Percentiles rank a stretch among this genome's conserved stretches.
Conservation (phyloP, 1,284 basidiomycete genomes). For the Athelia psychrophila region DNA sequence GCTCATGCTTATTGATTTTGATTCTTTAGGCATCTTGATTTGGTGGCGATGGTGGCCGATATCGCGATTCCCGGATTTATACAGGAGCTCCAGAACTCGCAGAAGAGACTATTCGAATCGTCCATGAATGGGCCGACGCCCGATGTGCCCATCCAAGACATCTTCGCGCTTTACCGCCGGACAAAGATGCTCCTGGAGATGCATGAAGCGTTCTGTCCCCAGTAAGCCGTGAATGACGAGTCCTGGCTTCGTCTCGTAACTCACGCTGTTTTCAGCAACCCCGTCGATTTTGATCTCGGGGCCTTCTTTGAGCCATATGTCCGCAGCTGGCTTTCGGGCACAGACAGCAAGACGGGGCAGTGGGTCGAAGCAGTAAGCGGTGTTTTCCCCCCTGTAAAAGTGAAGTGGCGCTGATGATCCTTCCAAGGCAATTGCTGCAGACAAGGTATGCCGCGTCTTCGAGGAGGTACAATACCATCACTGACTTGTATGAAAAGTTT, state of each 20-base stretch:
- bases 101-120: constrained; percentile 70
- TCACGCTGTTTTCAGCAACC: constrained; percentile 16
- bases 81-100: constrained; percentile 70
- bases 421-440: constrained; percentile 76
- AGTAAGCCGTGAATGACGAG: no score
- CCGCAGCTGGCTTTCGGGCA: constrained; percentile 86
- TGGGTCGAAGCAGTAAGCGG: constrained; percentile 88
- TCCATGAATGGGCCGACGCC: constrained; percentile 78
- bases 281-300: constrained; percentile 64
- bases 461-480: neutral
- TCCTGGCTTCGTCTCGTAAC: neutral
- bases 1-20: no score
- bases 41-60: constrained; percentile 77
- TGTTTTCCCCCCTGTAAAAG: constrained; percentile 1
- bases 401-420: constrained; percentile 4
- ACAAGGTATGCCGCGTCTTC: constrained; percentile 66
- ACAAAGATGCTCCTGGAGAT: constrained; percentile 73
- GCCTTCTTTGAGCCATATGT: constrained; percentile 89
- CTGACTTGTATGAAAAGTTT: constrained; percentile 50
- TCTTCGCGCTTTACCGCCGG: constrained; percentile 83
- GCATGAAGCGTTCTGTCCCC: constrained; percentile 77
- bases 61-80: constrained; percentile 75
- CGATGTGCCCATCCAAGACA: constrained; percentile 83
- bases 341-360: constrained; percentile 86
- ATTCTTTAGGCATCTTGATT: constrained; percentile 62